Base-by-base conservation (phyloP, 2,329 filamentous ascomycete species). In the Aureobasidium sp. region DNA sequence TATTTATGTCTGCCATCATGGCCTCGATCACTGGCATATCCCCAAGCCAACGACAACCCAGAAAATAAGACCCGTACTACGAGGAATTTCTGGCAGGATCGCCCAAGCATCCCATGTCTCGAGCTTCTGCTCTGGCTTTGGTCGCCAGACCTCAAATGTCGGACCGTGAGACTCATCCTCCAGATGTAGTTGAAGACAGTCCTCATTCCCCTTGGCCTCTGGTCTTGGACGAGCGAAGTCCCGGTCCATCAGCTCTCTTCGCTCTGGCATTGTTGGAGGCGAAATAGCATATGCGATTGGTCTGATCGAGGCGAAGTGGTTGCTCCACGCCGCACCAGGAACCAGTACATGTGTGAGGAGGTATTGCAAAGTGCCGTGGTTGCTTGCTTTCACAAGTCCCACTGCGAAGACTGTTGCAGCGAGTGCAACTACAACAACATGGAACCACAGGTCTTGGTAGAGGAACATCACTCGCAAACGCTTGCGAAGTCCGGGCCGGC, bases 221-320 rank as follows among this genome's bases (percentile, higher is more conserved):
- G 37, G 47, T 46, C 47, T 50, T 13, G 82, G 81, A 64, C 81
- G 76, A 3, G 80, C 80, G 13, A 83, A 76, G 66, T 86, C 83
- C 7, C 83, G 76, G 2, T 76, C 72, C 52, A 87, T 73, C 17
- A 87, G 72, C 3, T 83, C 77, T 68, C 85, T 79, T 17, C 84
- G 78, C 34, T 84, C 80, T 0, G 83, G 82, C 74, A 84, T 79
- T 2, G 68, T 73, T 0, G 85, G 85, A 0, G 85, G 85, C 65
- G 81, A 81, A 60, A 87, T 80, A 27, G 83, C 82, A 68, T 87
- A 87, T 1, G 77, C 75, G 48, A 87, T 77, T 0, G 85, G 85
- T 10, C 46, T 52, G n/a, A 55, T 17, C 15, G 59, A 47, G 6
- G 61, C 61, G 3, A 60, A 48, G 17, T 61, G 51, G 23, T 37